Base-by-base conservation (phyloP, 306 rosid species). In the Prunus mongolica region DNA sequence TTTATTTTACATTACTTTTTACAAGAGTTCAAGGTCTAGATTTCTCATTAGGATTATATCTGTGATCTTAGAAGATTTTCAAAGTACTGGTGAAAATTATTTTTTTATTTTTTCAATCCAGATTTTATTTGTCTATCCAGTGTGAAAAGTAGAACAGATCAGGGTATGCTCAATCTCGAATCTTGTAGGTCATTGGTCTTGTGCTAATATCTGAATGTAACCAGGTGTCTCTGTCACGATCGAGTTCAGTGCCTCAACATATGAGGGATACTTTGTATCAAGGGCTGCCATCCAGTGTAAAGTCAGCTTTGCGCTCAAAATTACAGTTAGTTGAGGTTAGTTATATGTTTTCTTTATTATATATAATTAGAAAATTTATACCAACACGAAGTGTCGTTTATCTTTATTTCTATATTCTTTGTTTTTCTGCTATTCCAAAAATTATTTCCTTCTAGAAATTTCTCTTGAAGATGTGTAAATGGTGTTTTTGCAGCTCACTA, bases 171-270 rank as follows among this genome's bases (percentile, higher is more conserved):
- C n/a, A 15, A 6, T 34, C 7, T 64, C 2, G 12, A 68, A 68
- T 47, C 38, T 25, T 68, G 49, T 34, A 19, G 76, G 8, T 58
- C 25, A 34, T 46, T 32, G 67, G 68, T 19, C 79, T 41, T 79
- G 11, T 63, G 54, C 34, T 76, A 75, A 65, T 71, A n/a, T 85
- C 71, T 83, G 62, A 67, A 71, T 78, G 49, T 73, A 55, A 80
- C 49, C 82, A 93, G 97, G 97, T 91, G 61, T 89, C 95, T 74
- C 91, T 91, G 20, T 88, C 97, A 65, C 86, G 91, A 85, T 85
- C 93, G 4, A 46, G 14, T 34, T 34, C 41, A 24, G 86, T 89
- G 80, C 97, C 95, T 74, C 91, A 87, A 32, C 91, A 81, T 81
- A 85, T 87, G 62, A 87, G 85, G 84, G 97, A 91, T 84, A 89